phyloP scores from a whole-genome alignment of 306 rosid genomes.

The Ziziphus jujuba region DNA sequence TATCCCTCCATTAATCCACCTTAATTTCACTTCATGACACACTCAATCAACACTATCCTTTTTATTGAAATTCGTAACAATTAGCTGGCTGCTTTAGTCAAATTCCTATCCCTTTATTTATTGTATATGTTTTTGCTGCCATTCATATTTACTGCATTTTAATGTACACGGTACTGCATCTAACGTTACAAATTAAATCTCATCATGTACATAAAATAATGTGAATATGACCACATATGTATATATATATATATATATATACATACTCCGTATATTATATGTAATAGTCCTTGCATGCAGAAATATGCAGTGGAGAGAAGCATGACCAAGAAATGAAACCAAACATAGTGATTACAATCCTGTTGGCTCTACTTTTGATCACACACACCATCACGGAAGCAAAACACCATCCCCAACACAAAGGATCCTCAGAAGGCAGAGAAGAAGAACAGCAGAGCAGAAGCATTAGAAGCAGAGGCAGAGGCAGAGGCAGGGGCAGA shows the following conservation, averaged over 20 bases:
- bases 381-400: slow-evolving; percentile 38
- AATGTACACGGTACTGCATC: neutral
- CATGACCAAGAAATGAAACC: slow-evolving; percentile 52
- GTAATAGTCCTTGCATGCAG: slow-evolving; percentile 5
- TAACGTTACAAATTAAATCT: neutral
- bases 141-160: slow-evolving; percentile 28
- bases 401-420: neutral
- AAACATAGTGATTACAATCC: slow-evolving; percentile 23
- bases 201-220: no score
- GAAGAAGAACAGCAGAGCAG: slow-evolving; percentile 36
- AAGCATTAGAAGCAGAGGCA: slow-evolving; percentile 5
- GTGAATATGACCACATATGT: no score
- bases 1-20: neutral
- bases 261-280: neutral
- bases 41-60: neutral
- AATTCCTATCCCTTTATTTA: neutral
- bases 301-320: neutral
- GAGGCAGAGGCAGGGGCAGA: slow-evolving; percentile 6
- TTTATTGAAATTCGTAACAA: slow-evolving; percentile 25
- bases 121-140: slow-evolving; percentile 22
- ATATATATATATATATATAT: neutral
- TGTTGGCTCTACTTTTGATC: slow-evolving; percentile 44
- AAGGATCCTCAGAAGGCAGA: slow-evolving; percentile 10
- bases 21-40: neutral
- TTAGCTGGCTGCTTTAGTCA: slow-evolving; percentile 18